Evolutionary conservation across 108 stramenopile genomes (phyloP), one percentile per base, ranked within the genome.

Genomic region (Stephanodiscus triporus): DNA sequence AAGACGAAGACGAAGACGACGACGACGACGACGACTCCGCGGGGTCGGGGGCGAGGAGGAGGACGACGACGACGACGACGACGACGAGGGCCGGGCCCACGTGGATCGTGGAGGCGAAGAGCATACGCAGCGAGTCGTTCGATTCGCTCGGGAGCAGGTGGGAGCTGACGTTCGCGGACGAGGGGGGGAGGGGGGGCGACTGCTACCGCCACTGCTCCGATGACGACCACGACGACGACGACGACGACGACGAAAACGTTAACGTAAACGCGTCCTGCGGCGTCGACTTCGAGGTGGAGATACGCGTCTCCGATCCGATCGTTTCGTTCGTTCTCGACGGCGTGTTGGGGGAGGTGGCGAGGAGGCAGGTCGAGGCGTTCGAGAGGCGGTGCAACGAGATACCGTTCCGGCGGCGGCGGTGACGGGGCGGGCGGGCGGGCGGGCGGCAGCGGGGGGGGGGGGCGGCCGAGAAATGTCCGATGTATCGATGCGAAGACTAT

Each of bases 241-340:
- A 8, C 20, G 51, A 4, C 27, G n/a, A 10, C 57, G 7, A 0
- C 30, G n/a, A n/a, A n/a, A n/a, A n/a, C n/a, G n/a, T n/a, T n/a
- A n/a, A n/a, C n/a, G n/a, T n/a, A n/a, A n/a, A n/a, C n/a, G n/a
- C n/a, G n/a, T 76, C 64, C 19, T 85, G 84, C 68, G 49, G 72
- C 19, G 88, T 93, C 22, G 45, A 86, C 47, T 93, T 93, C 84
- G 66, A 83, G 61, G 87, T 93, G 24, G 87, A 88, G 75, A 89
- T 92, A 63, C 82, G 76, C 5, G 86, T 88, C 8, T 72, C 83
- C 16, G 86, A 93, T 82, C 89, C 91, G 50, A 29, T 75, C 13
- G 47, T 75, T 37, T 66, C 74, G 23, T 47, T 75, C 20, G 61
- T 49, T 4, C 50, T 78, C 22, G 90, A 88, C 77, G 54, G 56